phyloP scores from a whole-genome alignment of 1,284 basidiomycete species.

The Puccinia coronata region DNA sequence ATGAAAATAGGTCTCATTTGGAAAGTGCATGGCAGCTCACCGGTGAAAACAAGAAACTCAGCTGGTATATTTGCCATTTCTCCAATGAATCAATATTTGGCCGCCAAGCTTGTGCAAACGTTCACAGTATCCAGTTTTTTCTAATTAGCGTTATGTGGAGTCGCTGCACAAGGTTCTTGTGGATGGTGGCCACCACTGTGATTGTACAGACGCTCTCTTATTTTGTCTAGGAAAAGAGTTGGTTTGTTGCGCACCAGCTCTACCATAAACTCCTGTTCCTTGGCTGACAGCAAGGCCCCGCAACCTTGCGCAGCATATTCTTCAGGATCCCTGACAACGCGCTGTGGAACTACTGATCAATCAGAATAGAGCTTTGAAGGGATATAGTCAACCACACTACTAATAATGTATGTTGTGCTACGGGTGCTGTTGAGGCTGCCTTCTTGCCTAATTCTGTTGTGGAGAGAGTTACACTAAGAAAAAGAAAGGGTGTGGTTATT shows the following conservation, averaged over 20 bases:
- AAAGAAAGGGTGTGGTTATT: too few relatives aligned
- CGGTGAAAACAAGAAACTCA: conserved; percentile 25
- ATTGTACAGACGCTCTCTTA: background rate
- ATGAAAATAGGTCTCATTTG: background rate
- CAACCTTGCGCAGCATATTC: background rate
- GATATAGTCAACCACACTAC: too few relatives aligned
- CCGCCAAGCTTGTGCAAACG: background rate
- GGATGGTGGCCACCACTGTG: background rate
- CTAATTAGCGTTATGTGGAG: background rate
- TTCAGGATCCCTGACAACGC: background rate
- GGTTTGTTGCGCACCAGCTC: background rate
- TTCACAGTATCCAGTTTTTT: background rate
- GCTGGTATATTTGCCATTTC: background rate
- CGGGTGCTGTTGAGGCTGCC: too few relatives aligned
- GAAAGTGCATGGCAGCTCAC: too few relatives aligned
- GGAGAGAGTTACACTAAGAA: too few relatives aligned
- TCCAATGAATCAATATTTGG: background rate
- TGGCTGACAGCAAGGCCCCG: background rate
- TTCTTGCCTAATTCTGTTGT: too few relatives aligned
- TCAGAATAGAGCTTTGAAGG: too few relatives aligned
- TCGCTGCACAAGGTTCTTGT: background rate
- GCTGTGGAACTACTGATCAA: too few relatives aligned
- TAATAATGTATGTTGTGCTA: too few relatives aligned
- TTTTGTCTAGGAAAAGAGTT: conserved; percentile 13
- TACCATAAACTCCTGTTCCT: background rate